Evolutionary conservation across 352 stramenopile species (phyloP).

Genomic region (Aphanomyces astaci): DNA sequence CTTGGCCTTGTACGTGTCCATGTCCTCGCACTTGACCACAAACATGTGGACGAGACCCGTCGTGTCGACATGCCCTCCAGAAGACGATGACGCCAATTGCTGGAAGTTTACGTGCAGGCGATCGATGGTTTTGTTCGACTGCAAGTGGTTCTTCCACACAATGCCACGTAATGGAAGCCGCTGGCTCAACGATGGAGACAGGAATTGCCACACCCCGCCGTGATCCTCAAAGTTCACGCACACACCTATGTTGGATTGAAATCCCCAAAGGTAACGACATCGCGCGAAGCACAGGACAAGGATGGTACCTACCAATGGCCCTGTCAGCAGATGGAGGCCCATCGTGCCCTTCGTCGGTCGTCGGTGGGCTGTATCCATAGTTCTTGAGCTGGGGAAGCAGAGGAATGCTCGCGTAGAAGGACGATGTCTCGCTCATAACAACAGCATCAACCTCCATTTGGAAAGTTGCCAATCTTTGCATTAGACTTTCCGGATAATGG

Average conservation of each 20-base stretch:
- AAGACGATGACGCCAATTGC: slow-evolving; percentile 21
- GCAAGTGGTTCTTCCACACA: slow-evolving; percentile 75
- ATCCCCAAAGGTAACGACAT: too few relatives aligned
- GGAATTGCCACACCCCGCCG: slow-evolving; percentile 74
- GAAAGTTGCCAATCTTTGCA: neutral
- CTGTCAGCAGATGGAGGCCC: neutral
- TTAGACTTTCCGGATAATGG: neutral
- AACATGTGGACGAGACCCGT: slow-evolving; percentile 58
- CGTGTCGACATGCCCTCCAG: slow-evolving; percentile 23
- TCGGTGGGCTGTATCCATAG: neutral
- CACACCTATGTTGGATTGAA: slow-evolving; percentile 34
- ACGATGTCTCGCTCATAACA: neutral
- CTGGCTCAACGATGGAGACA: slow-evolving; percentile 49
- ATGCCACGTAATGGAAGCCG: slow-evolving; percentile 65
- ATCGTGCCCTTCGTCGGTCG: neutral
- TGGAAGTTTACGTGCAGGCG: slow-evolving; percentile 50
- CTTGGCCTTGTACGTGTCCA: slow-evolving; percentile 52
- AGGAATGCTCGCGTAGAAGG: slow-evolving; percentile 12
- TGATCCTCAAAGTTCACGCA: slow-evolving; percentile 64
- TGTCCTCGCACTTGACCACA: slow-evolving; percentile 78
- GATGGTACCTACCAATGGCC: slow-evolving; percentile 1
- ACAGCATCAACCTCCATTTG: too few relatives aligned
- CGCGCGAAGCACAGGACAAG: too few relatives aligned
- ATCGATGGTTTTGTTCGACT: slow-evolving; percentile 59
- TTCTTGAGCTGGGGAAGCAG: slow-evolving; percentile 9